These are phyloP conservation scores for Asterochloris erici DNA, from an alignment of 139 green algal species.

Conservation along the genomic window DNA sequence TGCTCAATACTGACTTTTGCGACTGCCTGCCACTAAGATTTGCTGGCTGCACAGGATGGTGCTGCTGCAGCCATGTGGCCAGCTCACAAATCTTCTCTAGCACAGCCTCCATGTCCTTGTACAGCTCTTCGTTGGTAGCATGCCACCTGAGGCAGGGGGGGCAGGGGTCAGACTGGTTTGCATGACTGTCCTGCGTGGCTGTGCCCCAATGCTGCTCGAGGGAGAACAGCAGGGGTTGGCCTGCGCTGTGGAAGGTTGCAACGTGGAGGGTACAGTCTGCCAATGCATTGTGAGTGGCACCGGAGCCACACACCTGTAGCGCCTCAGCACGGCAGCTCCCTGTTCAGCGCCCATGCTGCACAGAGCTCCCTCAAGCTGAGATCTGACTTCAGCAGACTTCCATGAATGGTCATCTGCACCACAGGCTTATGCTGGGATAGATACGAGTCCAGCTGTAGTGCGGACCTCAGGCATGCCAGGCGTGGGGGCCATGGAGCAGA, in stretches of 20 bases:
- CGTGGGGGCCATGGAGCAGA: background rate
- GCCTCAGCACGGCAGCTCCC: background rate
- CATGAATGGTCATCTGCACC: background rate
- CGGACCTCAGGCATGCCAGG: slow-evolving; percentile 8
- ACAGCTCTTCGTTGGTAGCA: slow-evolving; percentile 34
- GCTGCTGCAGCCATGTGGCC: slow-evolving; percentile 9
- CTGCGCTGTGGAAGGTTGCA: background rate
- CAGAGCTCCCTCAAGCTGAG: background rate
- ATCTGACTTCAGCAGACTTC: background rate
- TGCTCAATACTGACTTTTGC: background rate
- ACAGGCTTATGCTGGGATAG: background rate
- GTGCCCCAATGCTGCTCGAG: background rate
- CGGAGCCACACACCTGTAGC: background rate
- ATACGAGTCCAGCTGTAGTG: background rate
- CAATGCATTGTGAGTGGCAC: background rate
- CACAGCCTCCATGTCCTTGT: slow-evolving; percentile 31
- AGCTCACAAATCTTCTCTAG: slow-evolving; percentile 24
- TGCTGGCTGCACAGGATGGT: background rate
- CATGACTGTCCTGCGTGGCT: background rate
- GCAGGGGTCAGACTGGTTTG: background rate
- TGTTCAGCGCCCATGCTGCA: background rate
- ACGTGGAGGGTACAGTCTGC: background rate
- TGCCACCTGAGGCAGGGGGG: slow-evolving; percentile 3
- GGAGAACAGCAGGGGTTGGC: background rate
- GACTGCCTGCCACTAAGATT: background rate